These are phyloP conservation scores for Cercospora beticola DNA, from an alignment of 2,329 filamentous ascomycete species.

Conservation along the genomic window DNA sequence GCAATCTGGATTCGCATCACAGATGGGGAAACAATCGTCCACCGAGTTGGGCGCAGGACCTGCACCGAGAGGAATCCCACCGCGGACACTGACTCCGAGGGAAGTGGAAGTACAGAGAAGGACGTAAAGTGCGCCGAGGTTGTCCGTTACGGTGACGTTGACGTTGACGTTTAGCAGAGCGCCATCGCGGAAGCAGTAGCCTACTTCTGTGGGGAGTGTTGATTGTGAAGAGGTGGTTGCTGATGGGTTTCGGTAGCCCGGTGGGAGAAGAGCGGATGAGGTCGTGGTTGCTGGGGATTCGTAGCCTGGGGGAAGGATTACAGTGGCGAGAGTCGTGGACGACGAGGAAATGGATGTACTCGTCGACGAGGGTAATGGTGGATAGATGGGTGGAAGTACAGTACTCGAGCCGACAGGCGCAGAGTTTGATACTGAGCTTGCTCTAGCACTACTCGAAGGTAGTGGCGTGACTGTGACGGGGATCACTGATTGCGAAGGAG, in stretches of 20 bases:
- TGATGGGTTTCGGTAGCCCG: background rate
- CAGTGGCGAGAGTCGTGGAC: background rate
- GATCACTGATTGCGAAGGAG: background rate
- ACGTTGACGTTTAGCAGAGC: conserved; percentile 3
- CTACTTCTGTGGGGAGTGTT: background rate
- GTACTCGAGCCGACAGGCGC: background rate
- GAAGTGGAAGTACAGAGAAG: conserved; percentile 5
- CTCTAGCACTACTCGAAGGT: background rate
- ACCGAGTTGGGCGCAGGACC: conserved; percentile 8
- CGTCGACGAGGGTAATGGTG: background rate
- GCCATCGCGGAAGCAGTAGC: conserved; percentile 11
- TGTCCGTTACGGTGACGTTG: conserved; percentile 12
- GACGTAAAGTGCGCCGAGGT: conserved; percentile 4
- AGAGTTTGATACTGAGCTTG: background rate
- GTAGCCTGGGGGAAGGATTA: background rate
- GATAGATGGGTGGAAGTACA: background rate
- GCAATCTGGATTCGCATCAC: conserved; percentile 1
- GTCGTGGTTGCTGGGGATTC: background rate
- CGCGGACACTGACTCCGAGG: background rate
- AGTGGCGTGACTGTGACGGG: conserved; percentile 9
- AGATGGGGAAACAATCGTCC: conserved; percentile 8
- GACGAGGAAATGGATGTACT: background rate
- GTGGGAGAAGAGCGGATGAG: background rate
- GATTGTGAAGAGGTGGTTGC: background rate
- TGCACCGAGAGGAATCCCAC: background rate